Conservation (phyloP, 1,139 yeast genomes). For the Zygosaccharomyces pseudobailii region DNA sequence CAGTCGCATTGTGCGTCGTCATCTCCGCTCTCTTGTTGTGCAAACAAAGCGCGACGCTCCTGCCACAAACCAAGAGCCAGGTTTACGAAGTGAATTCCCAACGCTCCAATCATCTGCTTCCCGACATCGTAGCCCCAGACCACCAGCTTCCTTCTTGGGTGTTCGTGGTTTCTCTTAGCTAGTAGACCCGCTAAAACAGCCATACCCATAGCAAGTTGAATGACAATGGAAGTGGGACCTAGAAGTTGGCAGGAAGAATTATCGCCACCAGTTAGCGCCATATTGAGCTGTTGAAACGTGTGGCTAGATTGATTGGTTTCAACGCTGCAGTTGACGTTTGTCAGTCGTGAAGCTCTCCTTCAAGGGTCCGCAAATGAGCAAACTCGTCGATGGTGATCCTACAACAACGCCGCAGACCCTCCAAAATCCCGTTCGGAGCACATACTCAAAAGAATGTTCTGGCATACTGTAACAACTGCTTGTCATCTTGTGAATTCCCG, state of each 20-base stretch:
- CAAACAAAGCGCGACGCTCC: slow-evolving; percentile 14
- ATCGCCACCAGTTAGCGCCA: slow-evolving; percentile 2
- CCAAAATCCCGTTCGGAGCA: no score
- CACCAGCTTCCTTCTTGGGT: slow-evolving; percentile 81
- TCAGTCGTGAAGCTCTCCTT: not conserved
- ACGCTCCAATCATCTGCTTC: slow-evolving; percentile 83
- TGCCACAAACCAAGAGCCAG: slow-evolving; percentile 65
- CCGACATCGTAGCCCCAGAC: slow-evolving; percentile 89
- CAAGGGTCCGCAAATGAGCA: not conserved
- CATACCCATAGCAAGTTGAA: slow-evolving; percentile 66
- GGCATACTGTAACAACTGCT: slow-evolving; percentile 1
- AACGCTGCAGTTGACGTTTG: not conserved
- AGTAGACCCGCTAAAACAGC: slow-evolving; percentile 71
- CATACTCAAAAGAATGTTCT: slow-evolving; percentile 2
- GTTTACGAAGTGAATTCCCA: slow-evolving; percentile 77
- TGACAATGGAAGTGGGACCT: slow-evolving; percentile 65
- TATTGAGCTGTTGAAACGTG: no score
- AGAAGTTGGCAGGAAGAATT: slow-evolving; percentile 55
- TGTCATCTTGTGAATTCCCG: not conserved
- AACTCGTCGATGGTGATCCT: not conserved
- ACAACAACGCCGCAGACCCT: slow-evolving; percentile 1
- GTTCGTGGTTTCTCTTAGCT: slow-evolving; percentile 70
- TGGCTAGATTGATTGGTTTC: no score
- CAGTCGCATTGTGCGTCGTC: slow-evolving; percentile 71
- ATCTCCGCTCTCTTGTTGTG: slow-evolving; percentile 32